Percentiles rank a stretch among this genome's conserved stretches.
Conservation (phyloP, 306 rosid species). For the Fragaria vesca region DNA sequence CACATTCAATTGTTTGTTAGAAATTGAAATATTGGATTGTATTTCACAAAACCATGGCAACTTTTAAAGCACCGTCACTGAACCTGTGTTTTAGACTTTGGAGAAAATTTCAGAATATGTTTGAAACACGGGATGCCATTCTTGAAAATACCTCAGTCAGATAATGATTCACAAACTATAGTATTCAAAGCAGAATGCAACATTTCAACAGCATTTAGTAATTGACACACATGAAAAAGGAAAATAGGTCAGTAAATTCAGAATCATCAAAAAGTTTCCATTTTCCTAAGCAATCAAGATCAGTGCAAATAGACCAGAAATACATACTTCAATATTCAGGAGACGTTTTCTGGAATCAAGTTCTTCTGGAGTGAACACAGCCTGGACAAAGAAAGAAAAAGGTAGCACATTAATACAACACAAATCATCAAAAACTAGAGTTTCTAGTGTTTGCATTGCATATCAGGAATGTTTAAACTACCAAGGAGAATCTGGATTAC, state of each 20-base stretch:
- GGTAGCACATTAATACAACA: not conserved
- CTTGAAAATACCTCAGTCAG: not conserved
- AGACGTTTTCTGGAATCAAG: slow-evolving; percentile 72
- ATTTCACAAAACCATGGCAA: not conserved
- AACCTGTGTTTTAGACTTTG: not conserved
- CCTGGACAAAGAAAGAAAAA: slow-evolving; percentile 41
- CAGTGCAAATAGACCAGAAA: not conserved
- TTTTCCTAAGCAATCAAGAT: not conserved
- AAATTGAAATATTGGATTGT: not conserved
- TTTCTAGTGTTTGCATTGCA: not conserved
- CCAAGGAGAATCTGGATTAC: slow-evolving; percentile 21
- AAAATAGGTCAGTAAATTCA: not conserved
- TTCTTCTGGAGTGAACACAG: slow-evolving; percentile 76
- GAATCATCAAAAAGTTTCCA: not conserved
- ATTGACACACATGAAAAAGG: not conserved
- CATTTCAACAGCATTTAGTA: not conserved
- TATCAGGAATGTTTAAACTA: slow-evolving; percentile 10
- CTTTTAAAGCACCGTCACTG: not conserved
- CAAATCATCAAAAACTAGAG: not conserved
- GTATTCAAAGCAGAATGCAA: not conserved
- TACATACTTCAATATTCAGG: slow-evolving; percentile 51
- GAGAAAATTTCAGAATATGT: not conserved
- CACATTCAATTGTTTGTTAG: not conserved
- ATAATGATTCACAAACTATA: not conserved
- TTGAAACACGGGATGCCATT: not conserved